phyloP scores from a whole-genome alignment of 148 eudicot species.

The Rhododendron henanense region DNA sequence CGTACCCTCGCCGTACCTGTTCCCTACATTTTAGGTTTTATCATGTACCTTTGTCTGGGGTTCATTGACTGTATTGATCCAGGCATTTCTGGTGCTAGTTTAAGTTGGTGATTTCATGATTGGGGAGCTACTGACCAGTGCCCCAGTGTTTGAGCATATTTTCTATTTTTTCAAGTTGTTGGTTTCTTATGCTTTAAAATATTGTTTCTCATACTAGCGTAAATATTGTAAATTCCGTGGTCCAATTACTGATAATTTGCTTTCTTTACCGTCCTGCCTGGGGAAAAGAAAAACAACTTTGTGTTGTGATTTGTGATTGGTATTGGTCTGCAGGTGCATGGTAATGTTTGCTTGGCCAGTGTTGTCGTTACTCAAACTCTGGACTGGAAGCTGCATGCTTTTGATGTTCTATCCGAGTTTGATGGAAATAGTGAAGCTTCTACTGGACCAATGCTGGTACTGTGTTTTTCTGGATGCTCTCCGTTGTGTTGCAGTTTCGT shows the following conservation, averaged over 20 bases:
- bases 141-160: too few species aligned
- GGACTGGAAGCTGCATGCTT: conserved; percentile 97
- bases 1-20: too few species aligned
- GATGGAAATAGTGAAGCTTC: conserved; percentile 74
- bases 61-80: too few species aligned
- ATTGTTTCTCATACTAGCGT: background rate
- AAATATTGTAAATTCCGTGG: background rate
- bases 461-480: background rate
- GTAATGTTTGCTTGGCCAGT: conserved; percentile 92
- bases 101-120: too few species aligned
- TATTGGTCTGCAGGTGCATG: conserved; percentile 69
- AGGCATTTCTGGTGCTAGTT: too few species aligned
- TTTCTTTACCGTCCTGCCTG: background rate
- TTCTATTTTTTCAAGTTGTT: background rate
- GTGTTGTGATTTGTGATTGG: conserved; percentile 5
- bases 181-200: background rate
- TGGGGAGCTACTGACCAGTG: too few species aligned
- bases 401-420: conserved; percentile 93
- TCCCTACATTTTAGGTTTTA: too few species aligned
- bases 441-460: conserved; percentile 82
- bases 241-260: background rate
- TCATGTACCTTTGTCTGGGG: too few species aligned
- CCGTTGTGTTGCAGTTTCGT: background rate
- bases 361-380: conserved; percentile 89
- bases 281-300: background rate